These are phyloP conservation scores for Trichoderma aggressivum DNA, from an alignment of 2,329 filamentous ascomycete species.

Conservation along the genomic window DNA sequence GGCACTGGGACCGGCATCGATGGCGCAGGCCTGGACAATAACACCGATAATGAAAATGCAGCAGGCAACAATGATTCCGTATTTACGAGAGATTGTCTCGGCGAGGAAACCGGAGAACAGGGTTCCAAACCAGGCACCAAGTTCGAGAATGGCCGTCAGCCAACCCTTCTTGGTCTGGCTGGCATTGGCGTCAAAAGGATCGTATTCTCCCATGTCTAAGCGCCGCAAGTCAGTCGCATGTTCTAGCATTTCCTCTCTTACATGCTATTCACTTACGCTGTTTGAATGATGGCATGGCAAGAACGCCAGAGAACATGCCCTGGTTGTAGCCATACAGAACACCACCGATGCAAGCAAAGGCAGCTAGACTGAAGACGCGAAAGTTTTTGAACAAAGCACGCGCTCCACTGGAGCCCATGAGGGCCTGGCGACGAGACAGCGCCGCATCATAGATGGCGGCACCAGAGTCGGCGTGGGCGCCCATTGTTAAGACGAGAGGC, in stretches of 20 bases:
- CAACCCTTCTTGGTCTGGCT: conserved; percentile 55
- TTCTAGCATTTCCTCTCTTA: conserved; percentile 33
- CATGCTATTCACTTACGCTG: conserved; percentile 38
- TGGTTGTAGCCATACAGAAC: conserved; percentile 70
- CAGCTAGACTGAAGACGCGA: conserved; percentile 57
- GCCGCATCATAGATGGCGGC: conserved; percentile 47
- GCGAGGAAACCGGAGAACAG: conserved; percentile 69
- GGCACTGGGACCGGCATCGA: conserved; percentile 47
- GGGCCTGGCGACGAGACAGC: conserved; percentile 47
- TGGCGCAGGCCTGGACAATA: conserved; percentile 62
- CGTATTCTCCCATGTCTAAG: conserved; percentile 55
- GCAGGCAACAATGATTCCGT: conserved; percentile 63
- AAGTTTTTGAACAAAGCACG: conserved; percentile 56
- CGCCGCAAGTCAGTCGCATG: conserved; percentile 35
- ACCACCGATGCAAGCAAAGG: conserved; percentile 62
- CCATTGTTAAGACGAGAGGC: conserved; percentile 19
- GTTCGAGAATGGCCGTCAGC: conserved; percentile 66
- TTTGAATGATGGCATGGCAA: conserved; percentile 54
- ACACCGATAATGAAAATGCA: conserved; percentile 68
- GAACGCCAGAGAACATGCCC: conserved; percentile 59
- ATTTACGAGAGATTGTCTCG: conserved; percentile 66
- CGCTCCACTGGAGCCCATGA: conserved; percentile 53
- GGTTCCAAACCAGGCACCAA: conserved; percentile 74
- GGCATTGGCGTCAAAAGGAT: conserved; percentile 41
- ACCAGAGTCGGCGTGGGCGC: conserved; percentile 14